phyloP scores from a whole-genome alignment of 2,329 filamentous ascomycete genomes.

The Orbilia javanica region DNA sequence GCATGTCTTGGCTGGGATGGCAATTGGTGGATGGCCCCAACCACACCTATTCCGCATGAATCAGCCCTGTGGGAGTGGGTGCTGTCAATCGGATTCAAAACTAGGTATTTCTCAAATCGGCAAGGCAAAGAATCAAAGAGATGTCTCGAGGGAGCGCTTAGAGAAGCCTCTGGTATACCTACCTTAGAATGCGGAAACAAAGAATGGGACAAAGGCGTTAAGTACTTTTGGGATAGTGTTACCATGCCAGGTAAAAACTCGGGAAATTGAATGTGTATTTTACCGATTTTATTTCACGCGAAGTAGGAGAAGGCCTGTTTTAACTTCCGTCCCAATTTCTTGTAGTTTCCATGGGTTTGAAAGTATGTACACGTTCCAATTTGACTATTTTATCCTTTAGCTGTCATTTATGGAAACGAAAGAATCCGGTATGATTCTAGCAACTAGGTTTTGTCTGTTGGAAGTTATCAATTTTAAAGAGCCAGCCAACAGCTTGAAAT shows the following conservation, averaged over 20 bases:
- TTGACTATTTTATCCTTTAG: no score
- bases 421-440: no score
- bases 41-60: not conserved
- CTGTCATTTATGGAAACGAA: no score
- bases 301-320: no score
- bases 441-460: no score
- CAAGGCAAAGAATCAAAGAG: not conserved
- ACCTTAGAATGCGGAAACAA: not conserved
- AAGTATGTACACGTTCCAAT: no score
- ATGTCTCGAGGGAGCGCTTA: not conserved
- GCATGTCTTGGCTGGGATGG: not conserved
- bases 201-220: slow-evolving; percentile 2
- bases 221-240: slow-evolving; percentile 1
- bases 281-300: no score
- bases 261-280: no score
- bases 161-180: not conserved
- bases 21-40: slow-evolving; percentile 1
- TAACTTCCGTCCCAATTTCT: no score
- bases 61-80: not conserved
- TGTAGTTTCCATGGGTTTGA: no score
- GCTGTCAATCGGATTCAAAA: not conserved
- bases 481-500: no score
- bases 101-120: not conserved
- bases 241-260: not conserved
- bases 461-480: no score